Base-by-base conservation (phyloP, 2,329 filamentous ascomycete species). In the Phyllosticta capitalensis region DNA sequence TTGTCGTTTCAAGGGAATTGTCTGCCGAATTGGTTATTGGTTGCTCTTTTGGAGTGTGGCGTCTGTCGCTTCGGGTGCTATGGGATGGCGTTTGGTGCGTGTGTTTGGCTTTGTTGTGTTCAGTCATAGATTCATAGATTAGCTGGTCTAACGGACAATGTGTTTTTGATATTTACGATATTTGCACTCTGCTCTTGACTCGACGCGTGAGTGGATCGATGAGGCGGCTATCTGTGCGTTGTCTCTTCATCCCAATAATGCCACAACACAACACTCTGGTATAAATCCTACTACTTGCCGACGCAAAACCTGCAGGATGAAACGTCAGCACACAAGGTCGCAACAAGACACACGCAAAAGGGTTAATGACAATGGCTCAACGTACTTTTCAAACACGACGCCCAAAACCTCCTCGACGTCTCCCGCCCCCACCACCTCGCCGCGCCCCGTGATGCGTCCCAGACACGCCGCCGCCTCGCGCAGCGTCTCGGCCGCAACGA, bases 341-440 rank as follows among this genome's bases (percentile, higher is more conserved):
- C n/a, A n/a, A n/a, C n/a, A n/a, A n/a, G n/a, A 50, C 9, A 2
- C 21, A 20, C 52, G 21, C 17, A 59, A 48, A 30, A 10, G 24
- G 17, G 50, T 19, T 4, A 62, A 59, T 22, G 22, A 61, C 38
- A 21, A 19, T 12, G 52, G 45, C 30, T 53, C 6, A 2, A 83
- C 83, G 79, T 76, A 95, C 89, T 95, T 97, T 73, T 97, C 92
- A 76, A 99, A 99, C 3, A 99, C 92, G 21, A 99, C 92, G 0
- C 94, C 94, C 52, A 99, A 76, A 7, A 99, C 90, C 69, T 97
- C 94, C 71, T 99, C 92, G 17, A 97, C 90, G 72, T 97, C 92
- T 2, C 91, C 89, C 49, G 82, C 83, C 12, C 38, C 38, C 4
- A 45, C 38, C 3, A 45, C 38, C 66, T 91, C 89, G 0, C 91